Conservation (phyloP, 1,139 yeast species). For the Diutina ranongensis region DNA sequence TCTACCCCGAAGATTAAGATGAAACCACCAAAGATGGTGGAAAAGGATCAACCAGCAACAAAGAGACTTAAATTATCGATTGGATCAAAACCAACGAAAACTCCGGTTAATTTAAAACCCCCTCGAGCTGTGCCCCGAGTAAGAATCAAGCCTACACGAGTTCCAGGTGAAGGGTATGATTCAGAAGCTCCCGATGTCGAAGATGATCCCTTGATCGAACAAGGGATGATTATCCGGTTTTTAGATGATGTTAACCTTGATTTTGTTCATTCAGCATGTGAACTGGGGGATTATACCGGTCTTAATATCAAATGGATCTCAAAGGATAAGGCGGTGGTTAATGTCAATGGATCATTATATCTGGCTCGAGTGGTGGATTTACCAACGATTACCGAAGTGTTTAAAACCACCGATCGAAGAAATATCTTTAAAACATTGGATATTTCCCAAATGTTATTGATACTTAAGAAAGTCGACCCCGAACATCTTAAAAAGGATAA, state of each 20-base stretch:
- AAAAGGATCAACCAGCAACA: not conserved
- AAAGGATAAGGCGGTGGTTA: conserved; percentile 60
- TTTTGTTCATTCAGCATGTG: conserved; percentile 67
- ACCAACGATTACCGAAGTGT: conserved; percentile 82
- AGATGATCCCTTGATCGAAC: conserved; percentile 88
- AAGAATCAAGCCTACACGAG: conserved; percentile 70
- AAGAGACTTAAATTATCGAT: not conserved
- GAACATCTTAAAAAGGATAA: conserved; percentile 25
- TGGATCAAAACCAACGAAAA: not conserved
- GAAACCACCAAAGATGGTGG: not conserved
- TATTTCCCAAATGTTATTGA: conserved; percentile 74
- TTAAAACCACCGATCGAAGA: conserved; percentile 82
- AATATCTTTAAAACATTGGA: conserved; percentile 83
- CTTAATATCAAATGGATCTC: conserved; percentile 76
- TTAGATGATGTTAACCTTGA: conserved; percentile 72
- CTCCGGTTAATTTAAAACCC: not conserved
- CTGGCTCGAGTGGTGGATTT: conserved; percentile 82
- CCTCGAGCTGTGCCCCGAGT: conserved; percentile 41
- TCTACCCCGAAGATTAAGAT: conserved; percentile 4
- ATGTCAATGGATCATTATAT: conserved; percentile 44
- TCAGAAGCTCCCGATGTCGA: conserved; percentile 95
- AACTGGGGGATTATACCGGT: conserved; percentile 67
- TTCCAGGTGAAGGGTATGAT: conserved; percentile 94
- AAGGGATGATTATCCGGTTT: conserved; percentile 71
- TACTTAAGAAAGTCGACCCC: conserved; percentile 50